Evolutionary conservation across 495 filamentous ascomycete genomes (phyloP).

Genomic region (Rusavskia elegans): DNA sequence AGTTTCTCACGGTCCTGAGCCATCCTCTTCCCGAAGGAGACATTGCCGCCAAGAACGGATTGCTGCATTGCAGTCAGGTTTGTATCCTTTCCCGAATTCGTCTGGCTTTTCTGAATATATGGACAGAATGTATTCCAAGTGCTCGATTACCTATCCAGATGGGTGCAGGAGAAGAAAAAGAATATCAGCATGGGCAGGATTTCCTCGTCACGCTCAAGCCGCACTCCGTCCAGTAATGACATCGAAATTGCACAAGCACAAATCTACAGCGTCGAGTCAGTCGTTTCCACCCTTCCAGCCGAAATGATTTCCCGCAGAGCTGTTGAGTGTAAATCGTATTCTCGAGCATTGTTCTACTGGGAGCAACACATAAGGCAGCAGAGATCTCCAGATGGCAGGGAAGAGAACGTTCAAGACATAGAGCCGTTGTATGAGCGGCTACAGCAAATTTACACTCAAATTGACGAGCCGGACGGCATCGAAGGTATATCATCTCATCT

Average conservation of each 20-base stretch:
- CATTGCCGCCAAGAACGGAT: slow-evolving; percentile 42
- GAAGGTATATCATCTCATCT: slow-evolving; percentile 83
- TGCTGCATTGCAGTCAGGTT: slow-evolving; percentile 74
- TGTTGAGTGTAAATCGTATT: slow-evolving; percentile 81
- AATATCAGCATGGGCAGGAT: slow-evolving; percentile 21
- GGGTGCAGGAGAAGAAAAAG: slow-evolving; percentile 72
- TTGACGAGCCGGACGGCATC: slow-evolving; percentile 94
- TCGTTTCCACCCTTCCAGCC: slow-evolving; percentile 60
- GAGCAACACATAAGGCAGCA: slow-evolving; percentile 72
- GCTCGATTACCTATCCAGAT: slow-evolving; percentile 78
- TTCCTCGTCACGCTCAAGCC: slow-evolving; percentile 22
- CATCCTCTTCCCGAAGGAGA: slow-evolving; percentile 39
- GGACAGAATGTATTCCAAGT: slow-evolving; percentile 71
- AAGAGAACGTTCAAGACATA: slow-evolving; percentile 24
- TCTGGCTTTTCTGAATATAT: background rate
- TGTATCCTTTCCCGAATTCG: slow-evolving; percentile 10
- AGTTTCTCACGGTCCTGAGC: slow-evolving; percentile 53
- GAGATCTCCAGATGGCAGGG: slow-evolving; percentile 22
- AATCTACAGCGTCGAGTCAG: slow-evolving; percentile 41
- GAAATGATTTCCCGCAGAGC: slow-evolving; percentile 74
- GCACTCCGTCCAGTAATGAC: slow-evolving; percentile 16
- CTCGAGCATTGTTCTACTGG: slow-evolving; percentile 82
- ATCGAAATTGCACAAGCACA: slow-evolving; percentile 28
- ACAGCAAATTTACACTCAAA: slow-evolving; percentile 87
- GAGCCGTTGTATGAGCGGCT: slow-evolving; percentile 55